Base-by-base conservation (phyloP, 805 yeast species). In the Monosporozyma solicola region DNA sequence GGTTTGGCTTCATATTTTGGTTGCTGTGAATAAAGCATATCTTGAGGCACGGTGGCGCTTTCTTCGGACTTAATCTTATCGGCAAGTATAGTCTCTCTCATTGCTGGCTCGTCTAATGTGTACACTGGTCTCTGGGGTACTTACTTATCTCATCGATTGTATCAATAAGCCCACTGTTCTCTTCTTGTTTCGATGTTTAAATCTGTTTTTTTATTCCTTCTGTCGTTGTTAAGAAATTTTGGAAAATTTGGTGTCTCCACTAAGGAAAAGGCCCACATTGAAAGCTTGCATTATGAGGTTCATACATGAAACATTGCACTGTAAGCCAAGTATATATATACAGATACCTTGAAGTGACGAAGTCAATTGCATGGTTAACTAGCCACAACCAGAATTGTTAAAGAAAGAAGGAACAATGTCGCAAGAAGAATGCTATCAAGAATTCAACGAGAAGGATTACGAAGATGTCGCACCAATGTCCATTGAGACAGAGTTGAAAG, bases 391-490 rank as follows among this genome's bases (percentile, higher is more conserved):
- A 5, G 7, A 27, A 27, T 27, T 27, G 5, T 27, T 1, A 7
- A 27, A 27, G 7, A 5, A 35, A 11, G 39, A 35, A 35, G 10
- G 10, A 41, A 41, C 16, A 20, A 41, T 41, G 44, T 41, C 44
- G 20, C 39, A 35, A 35, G 22, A 24, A 32, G 51, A 49, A 16
- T 41, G 46, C 5, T 44, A 50, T 37, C 31, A 24, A 10, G 53
- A 47, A 33, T 55, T 54, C 45, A 48, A 53, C 39, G 44, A 5
- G 41, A 51, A 25, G 32, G 32, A 35, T 24, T 78, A 68, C 54
- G 74, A 70, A 11, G 84, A 80, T 53, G 61, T 79, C 2, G 60
- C 55, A 10, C 80, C 79, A 0, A 66, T 77, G 37, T 66, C 73
- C 2, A 61, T 80, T 32, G 69, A 70, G n/a, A 74, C 74, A 47